These are phyloP conservation scores for Neoboletus brunneissimus DNA, from an alignment of 768 basidiomycete genomes.

Conservation along the genomic window DNA sequence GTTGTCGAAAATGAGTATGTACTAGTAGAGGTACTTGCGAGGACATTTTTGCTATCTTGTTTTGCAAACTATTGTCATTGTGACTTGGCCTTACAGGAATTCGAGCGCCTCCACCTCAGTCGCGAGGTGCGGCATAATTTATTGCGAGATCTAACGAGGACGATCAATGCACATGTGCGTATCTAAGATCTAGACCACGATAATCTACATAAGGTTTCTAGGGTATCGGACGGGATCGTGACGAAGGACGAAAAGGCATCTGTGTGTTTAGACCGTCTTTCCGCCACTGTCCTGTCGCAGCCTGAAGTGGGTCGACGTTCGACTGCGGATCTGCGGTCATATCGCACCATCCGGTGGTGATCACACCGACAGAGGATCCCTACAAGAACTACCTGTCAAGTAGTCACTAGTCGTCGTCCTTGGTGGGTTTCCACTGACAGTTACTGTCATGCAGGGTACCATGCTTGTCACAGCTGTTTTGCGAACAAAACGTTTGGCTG, in stretches of 20 bases:
- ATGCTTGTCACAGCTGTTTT: neutral
- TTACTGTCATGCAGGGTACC: neutral
- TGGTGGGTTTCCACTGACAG: neutral
- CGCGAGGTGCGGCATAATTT: neutral
- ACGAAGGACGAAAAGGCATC: neutral
- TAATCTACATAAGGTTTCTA: neutral
- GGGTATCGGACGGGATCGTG: neutral
- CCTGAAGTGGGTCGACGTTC: neutral
- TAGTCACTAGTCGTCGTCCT: neutral
- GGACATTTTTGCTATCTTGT: conserved; percentile 9
- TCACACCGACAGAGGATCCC: neutral
- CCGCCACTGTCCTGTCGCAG: neutral
- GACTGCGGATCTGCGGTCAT: conserved; percentile 19
- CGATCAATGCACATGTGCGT: neutral
- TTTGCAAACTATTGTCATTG: neutral
- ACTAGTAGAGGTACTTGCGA: neutral
- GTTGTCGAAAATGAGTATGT: conserved; percentile 8
- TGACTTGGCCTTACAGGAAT: neutral
- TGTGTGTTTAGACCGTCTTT: neutral
- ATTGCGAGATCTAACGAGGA: neutral
- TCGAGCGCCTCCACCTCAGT: neutral
- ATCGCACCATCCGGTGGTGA: conserved; percentile 7
- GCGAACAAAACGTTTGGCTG: neutral
- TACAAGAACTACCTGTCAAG: neutral
- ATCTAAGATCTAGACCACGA: neutral